A percentile compares a stretch with the other conserved stretches of the same genome.
These are phyloP conservation scores for Lobosporangium transversale DNA, from an alignment of 192 early-diverging fungal species.

Conservation along the genomic window DNA sequence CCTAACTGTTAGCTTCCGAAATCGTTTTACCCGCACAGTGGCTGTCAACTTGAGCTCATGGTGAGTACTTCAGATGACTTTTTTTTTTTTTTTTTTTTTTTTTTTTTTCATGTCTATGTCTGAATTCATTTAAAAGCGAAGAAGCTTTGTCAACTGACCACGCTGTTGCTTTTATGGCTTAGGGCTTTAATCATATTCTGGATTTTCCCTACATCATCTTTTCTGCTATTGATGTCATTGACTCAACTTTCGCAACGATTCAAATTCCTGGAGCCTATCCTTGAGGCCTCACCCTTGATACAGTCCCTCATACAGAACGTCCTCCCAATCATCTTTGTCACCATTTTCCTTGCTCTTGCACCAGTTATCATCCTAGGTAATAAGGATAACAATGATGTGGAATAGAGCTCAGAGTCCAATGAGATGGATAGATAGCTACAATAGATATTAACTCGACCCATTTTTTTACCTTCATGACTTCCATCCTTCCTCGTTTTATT, in stretches of 20 bases:
- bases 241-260: conserved; percentile 58
- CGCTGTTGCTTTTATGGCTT: neutral
- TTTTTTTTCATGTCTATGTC: neutral
- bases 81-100: neutral
- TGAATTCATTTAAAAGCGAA: too few species aligned
- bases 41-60: conserved; percentile 60
- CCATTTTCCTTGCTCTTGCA: conserved; percentile 61
- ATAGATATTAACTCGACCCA: too few species aligned
- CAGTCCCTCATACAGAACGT: conserved; percentile 63
- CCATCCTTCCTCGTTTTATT: neutral
- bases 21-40: conserved; percentile 55
- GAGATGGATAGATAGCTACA: neutral
- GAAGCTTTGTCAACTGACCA: too few species aligned
- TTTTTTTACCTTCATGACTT: too few species aligned
- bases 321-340: conserved; percentile 66
- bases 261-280: conserved; percentile 56
- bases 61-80: conserved; percentile 17
- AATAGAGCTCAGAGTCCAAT: neutral
- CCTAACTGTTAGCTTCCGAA: conserved; percentile 54
- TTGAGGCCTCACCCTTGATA: conserved; percentile 54
- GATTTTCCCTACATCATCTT: conserved; percentile 68
- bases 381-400: neutral
- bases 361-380: conserved; percentile 67
- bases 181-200: conserved; percentile 70
- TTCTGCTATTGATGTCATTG: conserved; percentile 66